Percentiles rank a stretch among this genome's conserved stretches.
Conservation (phyloP, 352 stramenopile species). For the Globisporangium parvum region DNA sequence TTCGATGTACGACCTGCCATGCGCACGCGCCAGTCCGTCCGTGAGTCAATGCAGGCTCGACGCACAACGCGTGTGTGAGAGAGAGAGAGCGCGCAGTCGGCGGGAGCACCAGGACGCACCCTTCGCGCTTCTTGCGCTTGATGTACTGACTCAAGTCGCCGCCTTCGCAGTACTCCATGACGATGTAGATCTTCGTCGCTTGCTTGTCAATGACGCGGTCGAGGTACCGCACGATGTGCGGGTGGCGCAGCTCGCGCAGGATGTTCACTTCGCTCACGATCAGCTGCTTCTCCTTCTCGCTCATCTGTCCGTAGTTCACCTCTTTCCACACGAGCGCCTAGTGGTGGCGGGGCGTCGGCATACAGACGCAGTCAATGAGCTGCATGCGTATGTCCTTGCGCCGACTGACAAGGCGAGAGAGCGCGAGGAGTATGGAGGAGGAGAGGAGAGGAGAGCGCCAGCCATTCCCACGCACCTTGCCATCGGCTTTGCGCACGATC, state of each 20-base stretch:
- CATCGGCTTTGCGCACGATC: constrained; percentile 86
- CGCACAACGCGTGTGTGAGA: no score
- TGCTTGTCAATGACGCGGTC: constrained; percentile 92
- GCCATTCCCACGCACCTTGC: constrained; percentile 44
- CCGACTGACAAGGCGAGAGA: neutral
- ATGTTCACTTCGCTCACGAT: constrained; percentile 95
- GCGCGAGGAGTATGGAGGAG: neutral
- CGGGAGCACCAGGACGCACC: constrained; percentile 26
- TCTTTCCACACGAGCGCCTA: constrained; percentile 93
- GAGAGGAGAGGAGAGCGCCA: neutral
- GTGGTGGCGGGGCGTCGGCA: no score
- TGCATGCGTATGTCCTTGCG: neutral
- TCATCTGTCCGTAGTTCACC: constrained; percentile 90
- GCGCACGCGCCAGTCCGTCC: neutral
- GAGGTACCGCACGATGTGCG: constrained; percentile 92
- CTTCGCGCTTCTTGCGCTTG: constrained; percentile 87
- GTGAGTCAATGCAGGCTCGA: neutral
- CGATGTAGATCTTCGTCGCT: constrained; percentile 91
- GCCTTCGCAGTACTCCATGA: constrained; percentile 93
- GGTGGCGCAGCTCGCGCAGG: constrained; percentile 88
- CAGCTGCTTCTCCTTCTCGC: constrained; percentile 92
- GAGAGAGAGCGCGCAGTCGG: neutral
- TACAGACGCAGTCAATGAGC: neutral
- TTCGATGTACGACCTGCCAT: constrained; percentile 81
- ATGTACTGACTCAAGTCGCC: constrained; percentile 89